Conservation (phyloP, 441 rosid genomes). For the Flueggea neowawraea region DNA sequence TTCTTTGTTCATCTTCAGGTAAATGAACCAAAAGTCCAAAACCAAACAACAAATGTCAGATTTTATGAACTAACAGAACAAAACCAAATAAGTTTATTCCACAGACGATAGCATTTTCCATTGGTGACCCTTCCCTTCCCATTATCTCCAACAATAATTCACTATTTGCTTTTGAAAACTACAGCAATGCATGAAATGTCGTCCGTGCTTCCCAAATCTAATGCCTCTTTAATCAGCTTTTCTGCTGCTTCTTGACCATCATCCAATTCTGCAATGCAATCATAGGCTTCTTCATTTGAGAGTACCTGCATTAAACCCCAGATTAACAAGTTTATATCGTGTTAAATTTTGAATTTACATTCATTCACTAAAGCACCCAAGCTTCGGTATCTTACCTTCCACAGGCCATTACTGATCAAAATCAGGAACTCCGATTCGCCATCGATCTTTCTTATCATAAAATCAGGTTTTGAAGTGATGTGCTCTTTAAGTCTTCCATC, state of each 20-base stretch:
- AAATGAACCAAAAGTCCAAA: too few species aligned
- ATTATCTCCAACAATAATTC: background rate
- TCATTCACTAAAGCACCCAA: background rate
- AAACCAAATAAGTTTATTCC: too few species aligned
- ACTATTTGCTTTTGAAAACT: constrained; percentile 9
- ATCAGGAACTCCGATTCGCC: constrained; percentile 26
- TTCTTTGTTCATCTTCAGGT: too few species aligned
- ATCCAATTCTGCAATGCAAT: constrained; percentile 13
- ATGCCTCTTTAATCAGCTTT: constrained; percentile 31
- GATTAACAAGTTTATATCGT: background rate
- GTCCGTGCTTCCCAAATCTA: constrained; percentile 34
- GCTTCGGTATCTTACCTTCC: constrained; percentile 43
- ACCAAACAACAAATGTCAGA: too few species aligned
- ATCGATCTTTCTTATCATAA: constrained; percentile 9
- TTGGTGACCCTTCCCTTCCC: too few species aligned
- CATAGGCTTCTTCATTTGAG: constrained; percentile 46
- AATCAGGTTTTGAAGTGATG: constrained; percentile 39
- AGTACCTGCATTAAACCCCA: constrained; percentile 29
- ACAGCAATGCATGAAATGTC: constrained; percentile 55
- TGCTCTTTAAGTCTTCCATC: constrained; percentile 45
- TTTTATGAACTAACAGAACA: too few species aligned
- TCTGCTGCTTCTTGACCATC: constrained; percentile 31
- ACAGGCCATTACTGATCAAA: constrained; percentile 56
- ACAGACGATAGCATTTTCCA: too few species aligned
- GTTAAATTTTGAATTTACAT: background rate